These are phyloP conservation scores for Podila clonocystis DNA, from an alignment of 192 early-diverging fungal genomes.

Conservation along the genomic window DNA sequence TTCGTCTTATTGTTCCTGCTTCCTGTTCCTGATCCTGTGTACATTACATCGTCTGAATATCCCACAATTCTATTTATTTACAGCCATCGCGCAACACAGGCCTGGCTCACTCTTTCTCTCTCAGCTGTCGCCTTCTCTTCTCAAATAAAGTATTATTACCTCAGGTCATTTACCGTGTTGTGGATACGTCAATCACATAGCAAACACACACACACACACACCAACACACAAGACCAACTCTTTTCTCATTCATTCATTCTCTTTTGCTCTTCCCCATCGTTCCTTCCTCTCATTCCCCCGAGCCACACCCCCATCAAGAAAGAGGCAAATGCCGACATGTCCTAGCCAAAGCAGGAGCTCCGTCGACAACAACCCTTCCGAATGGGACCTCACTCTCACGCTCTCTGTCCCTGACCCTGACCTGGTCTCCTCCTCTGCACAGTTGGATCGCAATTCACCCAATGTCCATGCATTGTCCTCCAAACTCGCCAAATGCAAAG, in stretches of 20 bases:
- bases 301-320: too few species aligned
- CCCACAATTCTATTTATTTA: too few species aligned
- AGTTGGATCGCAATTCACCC: background rate
- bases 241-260: background rate
- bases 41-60: background rate
- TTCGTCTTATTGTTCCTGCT: too few species aligned
- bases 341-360: background rate
- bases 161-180: background rate
- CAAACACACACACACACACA: too few species aligned
- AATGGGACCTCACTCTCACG: background rate
- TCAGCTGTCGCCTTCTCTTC: background rate
- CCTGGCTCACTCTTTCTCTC: conserved; percentile 3
- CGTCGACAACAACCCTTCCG: background rate
- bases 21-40: background rate
- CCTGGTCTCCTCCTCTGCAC: background rate
- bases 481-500: background rate
- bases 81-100: too few species aligned
- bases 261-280: too few species aligned
- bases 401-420: background rate
- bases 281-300: background rate
- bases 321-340: conserved; percentile 1
- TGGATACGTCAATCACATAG: background rate
- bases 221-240: background rate
- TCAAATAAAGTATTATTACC: background rate
- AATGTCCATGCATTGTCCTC: background rate